Evolutionary conservation across 495 filamentous ascomycete species (phyloP).

Genomic region (Sabuloglossum arenarium): DNA sequence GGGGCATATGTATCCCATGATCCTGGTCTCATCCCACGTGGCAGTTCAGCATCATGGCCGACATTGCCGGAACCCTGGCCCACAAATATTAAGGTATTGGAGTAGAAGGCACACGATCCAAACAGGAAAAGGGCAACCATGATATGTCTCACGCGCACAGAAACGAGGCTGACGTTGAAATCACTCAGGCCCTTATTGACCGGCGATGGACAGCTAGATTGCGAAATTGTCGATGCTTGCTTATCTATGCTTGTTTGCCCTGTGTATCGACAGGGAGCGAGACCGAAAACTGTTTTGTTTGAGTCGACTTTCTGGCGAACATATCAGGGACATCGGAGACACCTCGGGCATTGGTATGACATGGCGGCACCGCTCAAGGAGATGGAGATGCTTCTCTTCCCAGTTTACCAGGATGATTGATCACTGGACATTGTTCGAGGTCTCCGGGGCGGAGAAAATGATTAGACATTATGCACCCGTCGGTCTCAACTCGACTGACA

Average conservation of each 20-base stretch:
- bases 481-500: neutral
- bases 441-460: neutral
- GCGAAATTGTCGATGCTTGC: neutral
- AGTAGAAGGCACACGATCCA: neutral
- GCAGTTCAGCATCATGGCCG: neutral
- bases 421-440: no score
- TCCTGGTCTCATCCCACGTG: neutral
- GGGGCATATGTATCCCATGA: neutral
- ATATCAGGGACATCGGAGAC: neutral
- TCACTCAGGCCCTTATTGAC: neutral
- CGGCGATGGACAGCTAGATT: neutral
- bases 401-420: no score
- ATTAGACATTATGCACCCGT: neutral
- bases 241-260: neutral
- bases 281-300: neutral
- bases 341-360: neutral
- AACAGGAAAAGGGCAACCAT: neutral
- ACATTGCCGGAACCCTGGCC: neutral
- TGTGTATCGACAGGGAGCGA: neutral
- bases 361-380: neutral
- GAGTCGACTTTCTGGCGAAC: neutral
- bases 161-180: neutral
- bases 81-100: neutral
- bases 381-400: no score
- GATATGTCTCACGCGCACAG: neutral